Base-by-base conservation (phyloP, 306 rosid species). In the Begonia peltatifolia region DNA sequence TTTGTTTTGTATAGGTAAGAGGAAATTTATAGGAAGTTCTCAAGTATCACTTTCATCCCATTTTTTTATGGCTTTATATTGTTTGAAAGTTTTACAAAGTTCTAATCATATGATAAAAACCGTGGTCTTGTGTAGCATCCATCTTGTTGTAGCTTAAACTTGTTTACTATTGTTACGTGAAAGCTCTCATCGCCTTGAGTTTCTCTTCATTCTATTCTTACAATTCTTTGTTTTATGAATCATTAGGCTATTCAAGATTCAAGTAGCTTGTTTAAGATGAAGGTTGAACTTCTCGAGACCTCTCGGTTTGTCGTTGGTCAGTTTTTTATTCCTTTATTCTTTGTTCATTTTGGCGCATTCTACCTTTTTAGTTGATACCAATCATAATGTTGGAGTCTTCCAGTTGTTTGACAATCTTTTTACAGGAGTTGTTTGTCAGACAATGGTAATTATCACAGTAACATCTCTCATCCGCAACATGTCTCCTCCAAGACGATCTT, bases 401-500 rank as follows among this genome's bases (percentile, higher is more conserved):
- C 15, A 11, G 23, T 49, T 60, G 13, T 12, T 59, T 25, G 43
- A 12, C 13, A 9, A n/a, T 17, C 9, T 50, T 42, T 30, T 17
- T 51, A 38, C 74, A 83, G 95, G 86, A 14, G 47, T 78, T 49
- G 47, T 79, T 64, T 42, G 73, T 54, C 74, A 82, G 43, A 44
- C 69, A 23, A 43, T 59, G 16, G 10, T 65, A 50, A 35, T 66
- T 42, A 54, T 57, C 46, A 75, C 67, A 20, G 57, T 65, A 9
- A 6, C 48, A 60, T 60, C 74, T 58, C 85, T 86, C 41, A 55
- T 86, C 20, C 50, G 66, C 47, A 82, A 86, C 74, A 86, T 82
- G 95, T 74, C 80, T n/a, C 95, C 88, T 60, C 93, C 93, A 57
- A 82, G 59, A 72, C 79, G 76, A 57, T 58, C 82, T 18, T 77